Base-by-base conservation (phyloP, 148 eudicot genomes). In the Camellia granthamiana region DNA sequence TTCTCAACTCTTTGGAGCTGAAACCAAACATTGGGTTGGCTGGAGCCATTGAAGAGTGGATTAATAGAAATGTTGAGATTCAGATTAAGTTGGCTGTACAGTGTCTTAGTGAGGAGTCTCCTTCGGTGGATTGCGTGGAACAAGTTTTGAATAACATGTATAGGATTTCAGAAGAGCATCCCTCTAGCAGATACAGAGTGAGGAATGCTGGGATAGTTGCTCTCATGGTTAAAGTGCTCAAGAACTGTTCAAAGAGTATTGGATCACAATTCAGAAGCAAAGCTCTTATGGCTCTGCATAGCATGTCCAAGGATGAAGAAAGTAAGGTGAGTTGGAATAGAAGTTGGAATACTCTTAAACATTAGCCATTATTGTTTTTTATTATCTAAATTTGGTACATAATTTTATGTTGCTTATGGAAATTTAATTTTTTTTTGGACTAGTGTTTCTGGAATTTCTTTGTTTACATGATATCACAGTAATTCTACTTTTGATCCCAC, bases 41-140 rank as follows among this genome's bases (percentile, higher is more conserved):
- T 49, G 93, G 93, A 55, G 91, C 95, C 4, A 92, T 92, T 79
- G 95, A 92, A 76, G 95, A 92, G 75, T 92, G 95, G 95, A 79
- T 82, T 73, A 88, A 82, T 68, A 88, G 95, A 60, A 90, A 87
- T 74, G 77, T 87, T 71, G 95, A 89, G n/a, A 79, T 87, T 82
- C 89, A 92, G 61, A 78, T 92, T 81, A 88, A 89, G 83, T 80
- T 72, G 66, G 86, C 88, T 77, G 88, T 83, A 68, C 84, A 87
- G 72, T 83, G 61, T 85, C 92, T 91, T 38, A 82, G 81, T 74
- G 87, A 81, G 76, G 87, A 88, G 55, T 84, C 86, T 81, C 79
- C 83, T 2, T 72, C 82, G 2, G 41, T 65, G 44, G 92, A 91
- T 52, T 44, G 61, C 38, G 72, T 87, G 75, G 91, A 88, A 69